phyloP scores from a whole-genome alignment of 768 basidiomycete genomes.

The Naganishia vishniacii region DNA sequence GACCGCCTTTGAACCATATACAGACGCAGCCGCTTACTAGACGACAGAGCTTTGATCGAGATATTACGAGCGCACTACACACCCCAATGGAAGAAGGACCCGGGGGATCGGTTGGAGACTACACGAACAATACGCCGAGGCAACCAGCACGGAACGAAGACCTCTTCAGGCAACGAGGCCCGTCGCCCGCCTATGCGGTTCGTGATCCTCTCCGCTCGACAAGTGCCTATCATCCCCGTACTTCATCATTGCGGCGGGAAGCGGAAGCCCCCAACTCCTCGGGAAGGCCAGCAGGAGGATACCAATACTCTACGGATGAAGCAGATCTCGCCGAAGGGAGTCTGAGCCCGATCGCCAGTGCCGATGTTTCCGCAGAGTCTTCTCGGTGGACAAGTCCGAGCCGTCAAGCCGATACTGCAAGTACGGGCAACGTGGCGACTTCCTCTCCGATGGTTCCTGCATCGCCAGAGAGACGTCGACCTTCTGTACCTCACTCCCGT shows the following conservation, averaged over 20 bases:
- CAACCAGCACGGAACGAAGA: not conserved
- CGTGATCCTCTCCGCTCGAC: slow-evolving; percentile 23
- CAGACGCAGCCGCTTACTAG: slow-evolving; percentile 18
- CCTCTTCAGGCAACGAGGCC: slow-evolving; percentile 23
- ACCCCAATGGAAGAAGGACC: slow-evolving; percentile 4
- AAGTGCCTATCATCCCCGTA: slow-evolving; percentile 8
- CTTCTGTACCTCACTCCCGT: not conserved
- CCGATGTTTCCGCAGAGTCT: slow-evolving; percentile 14
- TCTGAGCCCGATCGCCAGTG: slow-evolving; percentile 26
- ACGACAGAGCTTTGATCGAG: slow-evolving; percentile 24
- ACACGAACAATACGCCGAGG: slow-evolving; percentile 6
- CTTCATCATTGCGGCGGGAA: not conserved
- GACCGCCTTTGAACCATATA: not conserved
- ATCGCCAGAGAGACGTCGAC: not conserved
- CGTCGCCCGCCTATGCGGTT: slow-evolving; percentile 24
- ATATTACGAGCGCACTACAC: not conserved
- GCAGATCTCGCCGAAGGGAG: slow-evolving; percentile 17
- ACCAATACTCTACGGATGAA: not conserved
- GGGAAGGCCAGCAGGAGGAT: not conserved
- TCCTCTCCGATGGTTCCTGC: too few relatives aligned
- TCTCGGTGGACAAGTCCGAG: slow-evolving; percentile 15
- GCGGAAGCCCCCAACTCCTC: not conserved
- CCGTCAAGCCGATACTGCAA: too few relatives aligned
- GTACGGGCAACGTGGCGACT: too few relatives aligned
- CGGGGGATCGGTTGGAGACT: slow-evolving; percentile 3